Base-by-base conservation (phyloP, 768 basidiomycete genomes). In the Termitomyces sp. region DNA sequence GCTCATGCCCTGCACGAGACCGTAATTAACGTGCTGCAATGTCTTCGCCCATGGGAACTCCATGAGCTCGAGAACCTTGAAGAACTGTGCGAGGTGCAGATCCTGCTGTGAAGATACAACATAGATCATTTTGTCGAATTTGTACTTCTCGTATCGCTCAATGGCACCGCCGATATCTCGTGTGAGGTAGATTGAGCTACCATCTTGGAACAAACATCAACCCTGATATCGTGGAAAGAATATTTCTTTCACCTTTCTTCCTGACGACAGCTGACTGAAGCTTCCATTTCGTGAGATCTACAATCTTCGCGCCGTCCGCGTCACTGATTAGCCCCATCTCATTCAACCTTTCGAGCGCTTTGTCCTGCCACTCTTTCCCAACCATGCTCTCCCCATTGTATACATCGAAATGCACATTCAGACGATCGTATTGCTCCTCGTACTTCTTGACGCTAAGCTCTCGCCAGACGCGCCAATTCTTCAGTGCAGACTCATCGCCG, bases 131-230 rank as follows among this genome's bases (percentile, higher is more conserved):
- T 86, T 86, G 72, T 83, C 79, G 59, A 80, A 94, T 59, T 90
- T 84, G 80, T 94, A 94, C 68, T 92, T 87, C 65, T 94, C 88
- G 75, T 87, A 92, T 55, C 95, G 89, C 72, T 98, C 91, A 62
- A 89, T 86, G 1, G 95, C 94, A 22, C 88, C 96, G 48, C 87
- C 95, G 58, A 99, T 93, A 72, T 99, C 96, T 50, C 96, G 92
- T 9, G 92, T 94, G 53, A 96, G 82, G 71, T 97, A 97, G 62
- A 95, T 94, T 0, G 90, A 91, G 9, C 94, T 94, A 18, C 94
- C 94, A 61, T 97, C 94, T 95, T 64, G 40, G 41, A 45, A 38
- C 20, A 24, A 5, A 40, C 33, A 50, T 36, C 28, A 44, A 22
- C 8, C 52, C 56, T n/a, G 56, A 35, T 33, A 24, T 26, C 26